phyloP scores from a whole-genome alignment of 768 basidiomycete species.

The Gymnopilus dilepis region DNA sequence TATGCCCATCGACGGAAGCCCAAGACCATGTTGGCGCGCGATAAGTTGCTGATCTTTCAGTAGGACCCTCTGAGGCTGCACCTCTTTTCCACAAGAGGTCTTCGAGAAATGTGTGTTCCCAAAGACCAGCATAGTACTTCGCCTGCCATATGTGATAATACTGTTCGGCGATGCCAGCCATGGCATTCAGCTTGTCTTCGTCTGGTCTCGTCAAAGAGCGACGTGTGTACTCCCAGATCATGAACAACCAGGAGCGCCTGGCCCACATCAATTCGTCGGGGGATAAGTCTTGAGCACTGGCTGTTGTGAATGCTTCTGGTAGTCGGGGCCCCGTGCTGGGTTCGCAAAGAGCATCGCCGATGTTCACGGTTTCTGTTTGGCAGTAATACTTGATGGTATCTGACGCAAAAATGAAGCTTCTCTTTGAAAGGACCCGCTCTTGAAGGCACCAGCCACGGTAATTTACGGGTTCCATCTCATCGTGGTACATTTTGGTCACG shows the following conservation, averaged over 20 bases:
- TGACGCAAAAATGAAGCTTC: conserved; percentile 11
- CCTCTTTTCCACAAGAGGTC: conserved; percentile 8
- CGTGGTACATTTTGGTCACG: conserved; percentile 10
- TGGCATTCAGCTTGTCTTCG: conserved; percentile 7
- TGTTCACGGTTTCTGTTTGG: conserved; percentile 15
- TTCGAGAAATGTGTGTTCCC: conserved; percentile 9
- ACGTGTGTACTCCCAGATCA: conserved; percentile 8
- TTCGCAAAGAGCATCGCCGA: conserved; percentile 14
- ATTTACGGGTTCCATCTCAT: conserved; percentile 15
- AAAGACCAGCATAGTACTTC: conserved; percentile 5
- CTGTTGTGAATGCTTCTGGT: conserved; percentile 3
- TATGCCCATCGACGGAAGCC: conserved; percentile 13
- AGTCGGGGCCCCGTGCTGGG: conserved; percentile 9
- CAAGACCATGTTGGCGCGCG: conserved; percentile 17
- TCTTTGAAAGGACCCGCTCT: conserved; percentile 13
- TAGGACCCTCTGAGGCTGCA: neutral
- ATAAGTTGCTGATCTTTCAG: conserved; percentile 2
- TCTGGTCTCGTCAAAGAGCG: conserved; percentile 1
- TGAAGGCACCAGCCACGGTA: conserved; percentile 15
- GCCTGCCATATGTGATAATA: neutral
- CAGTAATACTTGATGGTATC: conserved; percentile 16
- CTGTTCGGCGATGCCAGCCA: conserved; percentile 10
- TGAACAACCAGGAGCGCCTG: conserved; percentile 12
- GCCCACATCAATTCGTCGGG: conserved; percentile 2
- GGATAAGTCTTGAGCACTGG: neutral